Conservation (phyloP, 164 flowering plant genomes). For the Liquidambar formosana region DNA sequence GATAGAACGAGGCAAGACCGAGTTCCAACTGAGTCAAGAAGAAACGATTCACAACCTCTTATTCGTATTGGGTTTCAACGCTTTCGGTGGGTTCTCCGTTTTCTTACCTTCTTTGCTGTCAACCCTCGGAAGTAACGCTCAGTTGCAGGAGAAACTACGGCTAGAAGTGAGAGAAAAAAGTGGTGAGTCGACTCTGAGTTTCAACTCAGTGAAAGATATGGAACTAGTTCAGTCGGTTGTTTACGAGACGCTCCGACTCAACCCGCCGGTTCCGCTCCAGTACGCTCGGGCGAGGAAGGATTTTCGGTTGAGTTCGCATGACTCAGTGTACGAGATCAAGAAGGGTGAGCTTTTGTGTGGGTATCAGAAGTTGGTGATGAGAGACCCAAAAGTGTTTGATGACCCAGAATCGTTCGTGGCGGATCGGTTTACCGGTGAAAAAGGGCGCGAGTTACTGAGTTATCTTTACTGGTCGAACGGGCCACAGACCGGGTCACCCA, state of each 20-base stretch:
- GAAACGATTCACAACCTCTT: conserved; percentile 73
- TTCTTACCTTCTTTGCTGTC: conserved; percentile 49
- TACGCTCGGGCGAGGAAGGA: conserved; percentile 80
- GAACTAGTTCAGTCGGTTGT: conserved; percentile 70
- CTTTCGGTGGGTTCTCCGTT: conserved; percentile 74
- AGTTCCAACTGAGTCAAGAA: conserved; percentile 56
- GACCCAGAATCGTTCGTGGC: conserved; percentile 62
- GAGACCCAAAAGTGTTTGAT: conserved; percentile 61
- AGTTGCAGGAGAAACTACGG: conserved; percentile 46
- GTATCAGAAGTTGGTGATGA: conserved; percentile 71
- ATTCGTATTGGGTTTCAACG: conserved; percentile 83
- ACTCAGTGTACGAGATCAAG: conserved; percentile 52
- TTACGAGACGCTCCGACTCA: conserved; percentile 66
- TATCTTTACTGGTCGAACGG: conserved; percentile 92
- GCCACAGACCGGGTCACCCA: conserved; percentile 75
- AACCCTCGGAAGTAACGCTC: conserved; percentile 40
- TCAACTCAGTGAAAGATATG: conserved; percentile 52
- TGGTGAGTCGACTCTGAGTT: conserved; percentile 31
- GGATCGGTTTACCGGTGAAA: conserved; percentile 57
- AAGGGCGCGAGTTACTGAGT: conserved; percentile 55
- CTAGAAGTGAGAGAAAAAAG: conserved; percentile 46
- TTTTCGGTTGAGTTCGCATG: conserved; percentile 59
- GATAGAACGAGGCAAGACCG: conserved; percentile 38
- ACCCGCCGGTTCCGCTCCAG: conserved; percentile 76
- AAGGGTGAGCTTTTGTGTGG: conserved; percentile 90